phyloP scores from a whole-genome alignment of 2,329 filamentous ascomycete genomes.

The Sarocladiaceae sp. region DNA sequence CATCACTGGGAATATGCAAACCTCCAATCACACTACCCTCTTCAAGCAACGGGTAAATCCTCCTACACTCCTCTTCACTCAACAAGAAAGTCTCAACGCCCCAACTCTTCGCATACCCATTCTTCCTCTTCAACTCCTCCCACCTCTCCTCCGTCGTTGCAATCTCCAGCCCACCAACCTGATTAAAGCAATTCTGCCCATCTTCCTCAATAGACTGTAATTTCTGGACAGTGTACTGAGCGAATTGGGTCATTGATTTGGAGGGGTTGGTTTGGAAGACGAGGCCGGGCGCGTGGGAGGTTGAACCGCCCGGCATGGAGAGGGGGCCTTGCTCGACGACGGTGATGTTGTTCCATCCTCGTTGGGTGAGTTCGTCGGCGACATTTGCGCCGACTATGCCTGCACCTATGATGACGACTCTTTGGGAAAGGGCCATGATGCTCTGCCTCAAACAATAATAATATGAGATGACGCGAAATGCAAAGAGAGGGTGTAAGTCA shows the following conservation, averaged over 20 bases:
- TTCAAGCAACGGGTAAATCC: conserved; percentile 51
- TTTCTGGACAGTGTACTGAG: conserved; percentile 59
- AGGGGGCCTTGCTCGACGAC: conserved; percentile 62
- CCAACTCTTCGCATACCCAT: conserved; percentile 58
- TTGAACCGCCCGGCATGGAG: conserved; percentile 59
- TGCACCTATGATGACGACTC: conserved; percentile 58
- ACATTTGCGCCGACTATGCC: conserved; percentile 62
- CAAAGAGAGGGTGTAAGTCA: too few species aligned
- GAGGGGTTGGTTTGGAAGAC: conserved; percentile 60
- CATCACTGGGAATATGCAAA: conserved; percentile 56
- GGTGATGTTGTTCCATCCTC: conserved; percentile 61
- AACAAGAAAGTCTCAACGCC: conserved; percentile 52
- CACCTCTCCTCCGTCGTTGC: conserved; percentile 56
- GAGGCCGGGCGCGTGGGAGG: conserved; percentile 60
- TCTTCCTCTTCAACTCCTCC: conserved; percentile 59
- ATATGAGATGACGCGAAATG: too few species aligned
- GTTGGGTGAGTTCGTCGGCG: conserved; percentile 57
- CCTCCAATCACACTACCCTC: conserved; percentile 51
- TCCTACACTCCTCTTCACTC: conserved; percentile 45
- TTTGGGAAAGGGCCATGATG: conserved; percentile 23
- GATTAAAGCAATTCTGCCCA: conserved; percentile 49
- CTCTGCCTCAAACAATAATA: too few species aligned
- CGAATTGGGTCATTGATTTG: conserved; percentile 54
- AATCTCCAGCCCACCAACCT: conserved; percentile 58
- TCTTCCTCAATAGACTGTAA: conserved; percentile 43